These are phyloP conservation scores for Metarhizium guizhouense DNA, from an alignment of 2,329 filamentous ascomycete species.

Conservation along the genomic window DNA sequence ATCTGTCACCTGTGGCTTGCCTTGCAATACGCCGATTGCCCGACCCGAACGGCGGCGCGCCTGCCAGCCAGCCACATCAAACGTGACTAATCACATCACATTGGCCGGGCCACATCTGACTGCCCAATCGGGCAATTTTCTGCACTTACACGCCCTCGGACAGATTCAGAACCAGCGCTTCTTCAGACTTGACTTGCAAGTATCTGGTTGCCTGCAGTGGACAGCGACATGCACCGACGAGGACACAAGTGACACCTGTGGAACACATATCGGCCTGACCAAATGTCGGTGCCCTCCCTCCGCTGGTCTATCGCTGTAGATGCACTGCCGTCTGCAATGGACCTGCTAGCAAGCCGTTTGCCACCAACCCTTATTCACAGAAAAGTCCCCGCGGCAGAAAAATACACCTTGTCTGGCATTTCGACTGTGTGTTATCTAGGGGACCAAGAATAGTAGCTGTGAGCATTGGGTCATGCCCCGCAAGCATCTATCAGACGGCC, in stretches of 20 bases:
- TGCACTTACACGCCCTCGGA: not conserved
- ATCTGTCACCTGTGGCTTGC: no score
- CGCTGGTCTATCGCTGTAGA: no score
- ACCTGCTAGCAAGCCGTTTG: not conserved
- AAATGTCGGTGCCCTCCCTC: not conserved
- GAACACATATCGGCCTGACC: not conserved
- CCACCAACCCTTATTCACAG: not conserved
- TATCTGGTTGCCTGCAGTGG: not conserved
- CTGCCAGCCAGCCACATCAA: no score
- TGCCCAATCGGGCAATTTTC: not conserved
- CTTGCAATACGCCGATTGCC: no score
- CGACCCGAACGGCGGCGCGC: no score
- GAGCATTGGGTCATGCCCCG: no score
- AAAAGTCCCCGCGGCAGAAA: not conserved
- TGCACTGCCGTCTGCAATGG: no score
- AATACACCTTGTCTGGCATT: no score
- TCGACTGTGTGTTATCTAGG: no score
- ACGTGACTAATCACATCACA: not conserved
- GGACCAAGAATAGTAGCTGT: no score
- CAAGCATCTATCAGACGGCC: no score
- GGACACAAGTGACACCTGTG: not conserved
- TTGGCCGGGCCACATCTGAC: not conserved
- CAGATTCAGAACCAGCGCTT: not conserved
- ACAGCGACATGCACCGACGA: not conserved
- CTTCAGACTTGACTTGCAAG: not conserved